Conservation (phyloP, 1,284 basidiomycete genomes). For the Pseudozyma sp. region DNA sequence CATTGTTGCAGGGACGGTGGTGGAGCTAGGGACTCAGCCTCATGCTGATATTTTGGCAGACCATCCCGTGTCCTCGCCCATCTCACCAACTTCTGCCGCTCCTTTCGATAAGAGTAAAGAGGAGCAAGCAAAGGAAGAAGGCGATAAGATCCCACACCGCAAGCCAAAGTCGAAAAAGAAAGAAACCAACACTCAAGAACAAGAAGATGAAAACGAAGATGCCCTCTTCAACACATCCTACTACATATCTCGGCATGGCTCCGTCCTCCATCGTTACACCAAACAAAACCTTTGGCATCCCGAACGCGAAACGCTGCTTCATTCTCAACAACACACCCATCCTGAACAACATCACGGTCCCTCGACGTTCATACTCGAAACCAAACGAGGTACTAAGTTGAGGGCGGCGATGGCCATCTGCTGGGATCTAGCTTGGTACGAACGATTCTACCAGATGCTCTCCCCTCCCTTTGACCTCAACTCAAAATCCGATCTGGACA, state of each 20-base stretch:
- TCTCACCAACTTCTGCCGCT: neutral
- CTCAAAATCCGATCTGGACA: slow-evolving; percentile 33
- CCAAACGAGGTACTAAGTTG: slow-evolving; percentile 53
- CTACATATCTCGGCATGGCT: slow-evolving; percentile 56
- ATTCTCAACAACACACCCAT: slow-evolving; percentile 51
- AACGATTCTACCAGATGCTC: slow-evolving; percentile 57
- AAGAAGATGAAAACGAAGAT: slow-evolving; percentile 14
- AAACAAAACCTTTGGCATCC: slow-evolving; percentile 68
- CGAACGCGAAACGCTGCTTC: slow-evolving; percentile 55
- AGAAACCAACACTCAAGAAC: neutral
- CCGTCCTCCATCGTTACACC: slow-evolving; percentile 59
- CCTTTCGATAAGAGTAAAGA: neutral
- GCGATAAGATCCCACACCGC: slow-evolving; percentile 27
- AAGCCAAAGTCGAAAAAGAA: neutral
- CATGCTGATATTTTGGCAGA: slow-evolving; percentile 19
- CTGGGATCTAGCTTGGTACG: slow-evolving; percentile 66
- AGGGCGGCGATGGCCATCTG: slow-evolving; percentile 62
- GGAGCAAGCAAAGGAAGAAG: neutral
- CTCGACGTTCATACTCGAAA: slow-evolving; percentile 57
- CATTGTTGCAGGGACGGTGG: slow-evolving; percentile 66
- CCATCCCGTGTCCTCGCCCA: slow-evolving; percentile 19
- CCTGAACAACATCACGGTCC: slow-evolving; percentile 39
- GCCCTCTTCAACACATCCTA: slow-evolving; percentile 65
- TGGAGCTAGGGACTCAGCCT: slow-evolving; percentile 53
- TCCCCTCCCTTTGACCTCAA: slow-evolving; percentile 11